Evolutionary conservation across 306 rosid species (phyloP).

Genomic region (Vigna mungo): DNA sequence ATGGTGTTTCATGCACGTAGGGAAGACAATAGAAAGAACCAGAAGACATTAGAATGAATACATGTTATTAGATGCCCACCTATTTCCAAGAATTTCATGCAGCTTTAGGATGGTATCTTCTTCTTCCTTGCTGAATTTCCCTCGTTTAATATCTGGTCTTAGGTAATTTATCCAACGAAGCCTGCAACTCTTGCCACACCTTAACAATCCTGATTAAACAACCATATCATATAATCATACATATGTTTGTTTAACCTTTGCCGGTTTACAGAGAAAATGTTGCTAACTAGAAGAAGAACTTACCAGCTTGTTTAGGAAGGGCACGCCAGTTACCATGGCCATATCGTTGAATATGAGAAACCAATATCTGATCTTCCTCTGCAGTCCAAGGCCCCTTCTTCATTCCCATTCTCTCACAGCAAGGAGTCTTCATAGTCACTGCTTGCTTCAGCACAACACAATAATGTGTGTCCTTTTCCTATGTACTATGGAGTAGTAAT

Average conservation of each 20-base stretch:
- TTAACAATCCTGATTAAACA: slow-evolving; percentile 64
- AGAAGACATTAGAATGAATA: too few relatives aligned
- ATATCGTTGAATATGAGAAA: slow-evolving; percentile 56
- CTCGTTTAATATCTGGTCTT: slow-evolving; percentile 90
- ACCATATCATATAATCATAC: background rate
- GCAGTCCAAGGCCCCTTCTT: slow-evolving; percentile 95
- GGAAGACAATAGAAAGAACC: too few relatives aligned
- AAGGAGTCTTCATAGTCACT: slow-evolving; percentile 75
- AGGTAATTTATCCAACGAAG: slow-evolving; percentile 94
- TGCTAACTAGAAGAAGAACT: background rate
- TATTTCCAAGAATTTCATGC: slow-evolving; percentile 83
- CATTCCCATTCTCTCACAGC: slow-evolving; percentile 91
- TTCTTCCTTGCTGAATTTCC: slow-evolving; percentile 85
- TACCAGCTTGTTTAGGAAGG: slow-evolving; percentile 94
- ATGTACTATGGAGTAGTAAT: background rate
- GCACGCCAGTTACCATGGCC: slow-evolving; percentile 99
- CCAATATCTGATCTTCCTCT: slow-evolving; percentile 81
- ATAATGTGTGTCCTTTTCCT: background rate
- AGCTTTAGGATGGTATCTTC: slow-evolving; percentile 70
- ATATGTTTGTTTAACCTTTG: too few relatives aligned
- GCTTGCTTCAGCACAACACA: slow-evolving; percentile 10
- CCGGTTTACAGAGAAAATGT: background rate
- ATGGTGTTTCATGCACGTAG: too few relatives aligned
- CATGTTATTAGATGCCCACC: slow-evolving; percentile 48
- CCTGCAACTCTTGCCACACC: slow-evolving; percentile 99